Conservation (phyloP, 768 basidiomycete species). For the Mycena vitilis region DNA sequence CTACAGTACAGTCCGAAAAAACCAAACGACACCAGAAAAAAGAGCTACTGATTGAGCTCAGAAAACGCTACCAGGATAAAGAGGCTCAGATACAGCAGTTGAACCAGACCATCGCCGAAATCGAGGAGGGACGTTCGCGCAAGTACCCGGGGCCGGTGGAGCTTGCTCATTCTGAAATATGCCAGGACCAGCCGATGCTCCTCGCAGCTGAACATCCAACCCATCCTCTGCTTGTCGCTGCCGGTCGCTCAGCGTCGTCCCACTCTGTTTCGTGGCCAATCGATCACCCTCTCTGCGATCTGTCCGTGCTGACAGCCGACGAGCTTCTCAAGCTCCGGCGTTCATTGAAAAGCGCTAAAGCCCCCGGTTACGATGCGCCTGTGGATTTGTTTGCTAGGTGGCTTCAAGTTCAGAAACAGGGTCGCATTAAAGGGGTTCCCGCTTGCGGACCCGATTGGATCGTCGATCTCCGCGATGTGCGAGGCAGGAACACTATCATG, state of each 20-base stretch:
- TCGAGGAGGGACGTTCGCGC: background rate
- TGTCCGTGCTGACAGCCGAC: background rate
- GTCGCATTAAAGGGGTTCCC: background rate
- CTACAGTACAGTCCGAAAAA: background rate
- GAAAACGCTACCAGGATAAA: background rate
- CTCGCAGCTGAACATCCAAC: background rate
- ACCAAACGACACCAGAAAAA: background rate
- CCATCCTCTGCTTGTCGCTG: background rate
- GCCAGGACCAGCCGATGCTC: background rate
- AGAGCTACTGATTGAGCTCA: background rate
- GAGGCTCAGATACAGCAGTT: background rate
- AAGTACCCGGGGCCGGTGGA: background rate
- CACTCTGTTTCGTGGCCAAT: background rate
- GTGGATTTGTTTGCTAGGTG: background rate
- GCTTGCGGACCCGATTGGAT: background rate
- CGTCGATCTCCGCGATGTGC: conserved; percentile 4
- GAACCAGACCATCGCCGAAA: background rate
- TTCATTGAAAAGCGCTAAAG: background rate
- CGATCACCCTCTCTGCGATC: background rate
- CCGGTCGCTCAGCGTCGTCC: background rate
- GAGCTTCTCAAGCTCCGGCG: background rate
- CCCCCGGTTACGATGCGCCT: background rate
- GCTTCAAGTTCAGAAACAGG: background rate
- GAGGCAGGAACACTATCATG: conserved; percentile 1
- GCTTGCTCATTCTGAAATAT: background rate